Conservation (phyloP, 345 rosid genomes). For the Eucalyptus polybractea region DNA sequence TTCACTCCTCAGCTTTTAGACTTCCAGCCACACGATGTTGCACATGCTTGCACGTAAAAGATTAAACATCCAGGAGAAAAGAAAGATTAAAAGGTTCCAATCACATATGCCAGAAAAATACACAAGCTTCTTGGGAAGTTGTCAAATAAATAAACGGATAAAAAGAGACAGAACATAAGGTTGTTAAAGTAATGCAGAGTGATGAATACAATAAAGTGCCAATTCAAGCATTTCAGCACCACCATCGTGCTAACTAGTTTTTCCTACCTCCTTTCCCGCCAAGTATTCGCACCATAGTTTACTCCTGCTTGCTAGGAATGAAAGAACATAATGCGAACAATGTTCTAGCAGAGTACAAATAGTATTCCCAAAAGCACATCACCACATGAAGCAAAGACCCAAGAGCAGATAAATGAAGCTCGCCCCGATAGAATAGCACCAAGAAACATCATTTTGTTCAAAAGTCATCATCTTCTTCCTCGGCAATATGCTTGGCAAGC, state of each 20-base stretch:
- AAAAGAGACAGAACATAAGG: neutral
- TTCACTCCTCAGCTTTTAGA: neutral
- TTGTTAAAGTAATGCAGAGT: neutral
- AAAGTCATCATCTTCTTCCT: constrained; percentile 86
- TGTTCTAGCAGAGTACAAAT: neutral
- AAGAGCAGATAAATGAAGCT: neutral
- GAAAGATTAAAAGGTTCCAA: neutral
- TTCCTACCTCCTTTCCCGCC: neutral
- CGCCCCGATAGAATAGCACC: neutral
- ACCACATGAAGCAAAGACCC: neutral
- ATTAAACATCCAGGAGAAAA: neutral
- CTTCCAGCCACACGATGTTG: neutral
- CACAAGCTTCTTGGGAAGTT: neutral
- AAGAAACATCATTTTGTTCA: neutral
- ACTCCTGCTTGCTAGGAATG: neutral
- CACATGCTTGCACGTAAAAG: neutral
- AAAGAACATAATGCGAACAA: neutral
- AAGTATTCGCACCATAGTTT: neutral
- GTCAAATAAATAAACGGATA: neutral
- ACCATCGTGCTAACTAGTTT: neutral
- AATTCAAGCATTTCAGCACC: neutral
- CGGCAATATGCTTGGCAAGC: constrained; percentile 74
- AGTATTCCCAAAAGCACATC: neutral
- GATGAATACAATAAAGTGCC: neutral
- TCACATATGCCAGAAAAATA: neutral